phyloP scores from a whole-genome alignment of 2,329 filamentous ascomycete genomes.

The Chaetomium globosum region DNA sequence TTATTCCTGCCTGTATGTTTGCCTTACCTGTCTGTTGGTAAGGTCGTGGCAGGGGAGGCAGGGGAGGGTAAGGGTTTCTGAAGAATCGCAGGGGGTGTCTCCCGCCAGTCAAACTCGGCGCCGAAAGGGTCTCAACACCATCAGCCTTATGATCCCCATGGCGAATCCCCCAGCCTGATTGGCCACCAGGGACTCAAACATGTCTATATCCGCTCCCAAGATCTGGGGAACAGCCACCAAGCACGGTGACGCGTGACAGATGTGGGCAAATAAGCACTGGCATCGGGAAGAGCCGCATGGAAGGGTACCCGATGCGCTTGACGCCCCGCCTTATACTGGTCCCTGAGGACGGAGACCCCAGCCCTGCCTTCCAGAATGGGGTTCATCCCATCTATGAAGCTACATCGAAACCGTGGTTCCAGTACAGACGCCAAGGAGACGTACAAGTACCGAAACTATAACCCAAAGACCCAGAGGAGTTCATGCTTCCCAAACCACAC shows the following conservation, averaged over 20 bases:
- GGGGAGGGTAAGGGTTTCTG: neutral
- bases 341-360: constrained; percentile 19
- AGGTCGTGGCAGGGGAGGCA: neutral
- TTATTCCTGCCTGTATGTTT: neutral
- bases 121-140: constrained; percentile 26
- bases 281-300: constrained; percentile 34
- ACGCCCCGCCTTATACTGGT: constrained; percentile 19
- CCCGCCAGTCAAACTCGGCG: neutral
- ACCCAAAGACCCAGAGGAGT: neutral
- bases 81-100: neutral
- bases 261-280: constrained; percentile 25
- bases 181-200: constrained; percentile 20
- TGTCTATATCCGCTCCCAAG: constrained; percentile 28
- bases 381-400: constrained; percentile 23
- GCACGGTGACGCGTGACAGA: constrained; percentile 28
- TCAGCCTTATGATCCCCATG: constrained; percentile 30
- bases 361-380: constrained; percentile 17
- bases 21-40: neutral
- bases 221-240: constrained; percentile 32
- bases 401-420: constrained; percentile 16
- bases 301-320: constrained; percentile 19
- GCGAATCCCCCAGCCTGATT: constrained; percentile 25
- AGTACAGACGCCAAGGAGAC: neutral
- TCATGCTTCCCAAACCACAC: too few species aligned
- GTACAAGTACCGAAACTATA: constrained; percentile 1